phyloP scores from a whole-genome alignment of 805 yeast species.

The Kodamaea kaohsiungensis region DNA sequence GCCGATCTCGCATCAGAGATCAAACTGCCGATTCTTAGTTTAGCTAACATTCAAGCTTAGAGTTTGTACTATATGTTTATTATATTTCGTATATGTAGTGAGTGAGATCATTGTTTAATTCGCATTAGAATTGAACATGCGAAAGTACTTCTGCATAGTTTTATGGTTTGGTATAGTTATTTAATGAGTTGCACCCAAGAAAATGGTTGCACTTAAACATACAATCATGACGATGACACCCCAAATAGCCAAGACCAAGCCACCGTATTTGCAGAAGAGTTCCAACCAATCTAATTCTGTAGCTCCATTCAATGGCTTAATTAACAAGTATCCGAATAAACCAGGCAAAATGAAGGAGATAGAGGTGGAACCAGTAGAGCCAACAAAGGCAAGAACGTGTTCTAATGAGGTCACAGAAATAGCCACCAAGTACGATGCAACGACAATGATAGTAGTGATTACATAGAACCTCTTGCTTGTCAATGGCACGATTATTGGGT shows the following conservation, averaged over 20 bases:
- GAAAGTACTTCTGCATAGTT: too few species aligned
- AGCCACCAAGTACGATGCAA: slow-evolving; percentile 56
- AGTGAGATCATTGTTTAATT: neutral
- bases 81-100: neutral
- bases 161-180: too few species aligned
- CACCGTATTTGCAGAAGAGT: slow-evolving; percentile 35
- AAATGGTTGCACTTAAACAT: slow-evolving; percentile 52
- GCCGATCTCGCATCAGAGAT: neutral
- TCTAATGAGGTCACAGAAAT: slow-evolving; percentile 63
- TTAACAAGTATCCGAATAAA: slow-evolving; percentile 63
- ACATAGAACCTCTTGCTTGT: slow-evolving; percentile 46
- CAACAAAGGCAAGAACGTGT: slow-evolving; percentile 69
- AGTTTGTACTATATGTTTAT: neutral
- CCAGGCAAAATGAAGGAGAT: slow-evolving; percentile 81
- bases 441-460: slow-evolving; percentile 49
- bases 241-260: slow-evolving; percentile 51
- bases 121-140: too few species aligned
- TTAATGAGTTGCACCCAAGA: slow-evolving; percentile 40
- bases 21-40: slow-evolving; percentile 1
- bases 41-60: neutral
- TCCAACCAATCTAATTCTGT: slow-evolving; percentile 29
- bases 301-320: slow-evolving; percentile 37
- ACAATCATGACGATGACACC: slow-evolving; percentile 56
- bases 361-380: slow-evolving; percentile 81
- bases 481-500: slow-evolving; percentile 51